Base-by-base conservation (phyloP, 2,329 filamentous ascomycete genomes). In the Ceratocystis alfenasii region DNA sequence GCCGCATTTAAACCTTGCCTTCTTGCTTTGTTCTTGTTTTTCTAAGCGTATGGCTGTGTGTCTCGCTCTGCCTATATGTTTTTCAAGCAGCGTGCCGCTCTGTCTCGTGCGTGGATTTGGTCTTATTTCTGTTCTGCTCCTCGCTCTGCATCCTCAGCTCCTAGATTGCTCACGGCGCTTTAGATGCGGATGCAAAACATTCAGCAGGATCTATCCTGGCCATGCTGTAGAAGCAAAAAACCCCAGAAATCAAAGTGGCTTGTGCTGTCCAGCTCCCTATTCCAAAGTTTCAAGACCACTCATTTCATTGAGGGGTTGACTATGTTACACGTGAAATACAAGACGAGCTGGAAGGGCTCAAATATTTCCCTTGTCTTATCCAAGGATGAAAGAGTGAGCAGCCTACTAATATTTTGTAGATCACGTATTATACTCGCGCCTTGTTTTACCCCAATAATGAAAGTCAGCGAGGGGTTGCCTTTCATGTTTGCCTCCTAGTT, bases 301-400 rank as follows among this genome's bases (percentile, higher is more conserved):
- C 36, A 41, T 12, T 41, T 41, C 36, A 15, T 41, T 36, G 28
- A 36, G 17, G 5, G 25, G 25, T 25, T 36, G 55, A n/a, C 15
- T 5, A 59, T n/a, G 55, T 33, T 59, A 59, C 55, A 59, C 55
- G n/a, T 59, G 15, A 8, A 59, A 33, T 59, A 59, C 30, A n/a
- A 20, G 55, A 59, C 30, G 17, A 36, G 55, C 55, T 59, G 55
- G 55, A 59, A 59, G 55, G 12, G 30, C 28, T 25, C 25, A 36
- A 59, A 59, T 8, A 28, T 36, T 33, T 25, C n/a, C 30, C 15
- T 7, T 59, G 55, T 36, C 25, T 30, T 36, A 30, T 59, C 15
- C 33, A n/a, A 7, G 15, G 17, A n/a, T 17, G 5, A 36, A n/a
- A 33, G 28, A 5, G n/a, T 36, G 17, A n/a, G 17, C 25, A 8